Evolutionary conservation across 2,329 filamentous ascomycete species (phyloP).

Genomic region (Fusarium haematococcum): DNA sequence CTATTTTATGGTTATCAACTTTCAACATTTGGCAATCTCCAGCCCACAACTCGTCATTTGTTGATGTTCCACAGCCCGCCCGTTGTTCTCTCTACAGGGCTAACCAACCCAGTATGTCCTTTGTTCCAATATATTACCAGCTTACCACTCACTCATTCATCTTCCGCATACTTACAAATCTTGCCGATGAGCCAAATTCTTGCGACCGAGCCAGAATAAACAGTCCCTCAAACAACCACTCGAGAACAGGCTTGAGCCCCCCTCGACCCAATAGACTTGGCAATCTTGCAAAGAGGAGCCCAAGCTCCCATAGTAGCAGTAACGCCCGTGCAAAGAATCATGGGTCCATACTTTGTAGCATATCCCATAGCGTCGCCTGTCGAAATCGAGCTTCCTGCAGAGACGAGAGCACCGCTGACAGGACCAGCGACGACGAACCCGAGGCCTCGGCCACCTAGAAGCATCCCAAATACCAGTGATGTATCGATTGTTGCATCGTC

Average conservation of each 20-base stretch:
- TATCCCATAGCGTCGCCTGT: conserved; percentile 45
- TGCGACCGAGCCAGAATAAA: no score
- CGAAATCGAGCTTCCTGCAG: conserved; percentile 35
- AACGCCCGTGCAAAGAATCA: conserved; percentile 49
- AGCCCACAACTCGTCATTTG: neutral
- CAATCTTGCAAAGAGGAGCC: conserved; percentile 53
- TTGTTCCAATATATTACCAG: neutral
- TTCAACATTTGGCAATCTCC: neutral
- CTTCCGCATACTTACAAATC: neutral
- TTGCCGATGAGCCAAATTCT: accelerated
- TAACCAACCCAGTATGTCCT: neutral
- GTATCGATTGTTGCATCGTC: conserved; percentile 41
- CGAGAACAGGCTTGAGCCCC: conserved; percentile 11
- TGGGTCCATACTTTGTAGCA: conserved; percentile 48
- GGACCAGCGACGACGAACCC: conserved; percentile 47
- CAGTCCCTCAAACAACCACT: conserved; percentile 59
- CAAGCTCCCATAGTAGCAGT: conserved; percentile 48
- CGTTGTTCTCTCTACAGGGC: neutral
- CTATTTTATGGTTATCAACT: neutral
- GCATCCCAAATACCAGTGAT: conserved; percentile 47
- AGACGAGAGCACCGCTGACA: conserved; percentile 46
- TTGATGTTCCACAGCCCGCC: neutral
- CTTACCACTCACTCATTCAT: neutral
- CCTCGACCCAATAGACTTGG: conserved; percentile 42
- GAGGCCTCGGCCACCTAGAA: conserved; percentile 46